These are phyloP conservation scores for Calonectria hongkongensis DNA, from an alignment of 2,329 filamentous ascomycete species.

Conservation along the genomic window DNA sequence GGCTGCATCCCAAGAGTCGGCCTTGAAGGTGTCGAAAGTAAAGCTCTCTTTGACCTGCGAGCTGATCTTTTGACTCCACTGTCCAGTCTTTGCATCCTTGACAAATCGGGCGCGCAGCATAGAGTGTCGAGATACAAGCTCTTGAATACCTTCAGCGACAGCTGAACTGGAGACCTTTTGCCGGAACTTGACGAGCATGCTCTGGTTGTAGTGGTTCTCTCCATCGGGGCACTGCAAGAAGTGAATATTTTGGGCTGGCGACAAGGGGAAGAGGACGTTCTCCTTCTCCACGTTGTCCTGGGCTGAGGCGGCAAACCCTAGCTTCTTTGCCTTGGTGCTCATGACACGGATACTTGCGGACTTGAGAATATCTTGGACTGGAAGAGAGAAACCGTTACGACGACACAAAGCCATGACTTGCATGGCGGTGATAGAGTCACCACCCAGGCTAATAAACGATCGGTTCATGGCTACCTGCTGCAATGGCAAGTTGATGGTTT, in stretches of 20 bases:
- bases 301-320: background rate
- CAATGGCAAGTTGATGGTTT: background rate
- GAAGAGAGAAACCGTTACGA: slow-evolving; percentile 6
- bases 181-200: slow-evolving; percentile 45
- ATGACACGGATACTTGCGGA: slow-evolving; percentile 2
- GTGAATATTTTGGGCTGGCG: background rate
- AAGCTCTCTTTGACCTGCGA: slow-evolving; percentile 32
- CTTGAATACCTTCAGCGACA: slow-evolving; percentile 40
- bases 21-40: slow-evolving; percentile 28
- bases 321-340: slow-evolving; percentile 8
- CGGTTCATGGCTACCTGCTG: slow-evolving; percentile 7
- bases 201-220: slow-evolving; percentile 49
- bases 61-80: slow-evolving; percentile 45
- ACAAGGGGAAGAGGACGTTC: slow-evolving; percentile 12
- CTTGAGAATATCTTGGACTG: slow-evolving; percentile 12
- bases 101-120: slow-evolving; percentile 48
- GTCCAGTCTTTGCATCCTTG: background rate
- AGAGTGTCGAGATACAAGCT: slow-evolving; percentile 39
- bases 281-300: slow-evolving; percentile 15
- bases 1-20: slow-evolving; percentile 9
- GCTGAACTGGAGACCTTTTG: slow-evolving; percentile 1
- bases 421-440: slow-evolving; percentile 26
- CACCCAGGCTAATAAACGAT: slow-evolving; percentile 18
- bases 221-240: slow-evolving; percentile 36
- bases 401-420: slow-evolving; percentile 19